Evolutionary conservation across 352 stramenopile species (phyloP), one percentile per base, ranked within the genome.

Genomic region (Thalassiosira allenii): DNA sequence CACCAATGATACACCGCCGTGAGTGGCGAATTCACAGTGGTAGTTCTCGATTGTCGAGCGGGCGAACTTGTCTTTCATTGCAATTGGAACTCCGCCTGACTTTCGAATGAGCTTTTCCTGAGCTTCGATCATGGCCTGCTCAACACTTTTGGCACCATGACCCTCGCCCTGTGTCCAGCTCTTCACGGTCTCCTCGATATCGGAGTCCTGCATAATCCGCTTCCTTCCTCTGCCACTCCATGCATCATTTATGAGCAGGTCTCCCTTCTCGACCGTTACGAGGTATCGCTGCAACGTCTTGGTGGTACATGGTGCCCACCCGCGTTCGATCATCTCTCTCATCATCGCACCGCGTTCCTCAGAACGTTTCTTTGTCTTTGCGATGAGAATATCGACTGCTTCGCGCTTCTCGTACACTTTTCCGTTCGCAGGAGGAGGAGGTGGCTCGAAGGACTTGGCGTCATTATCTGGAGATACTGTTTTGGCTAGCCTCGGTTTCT

Each of bases 1-100:
- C 2, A 63, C 29, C 22, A 63, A 23, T 47, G 53, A 34, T 22
- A 63, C 53, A n/a, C n/a, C n/a, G 5, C 25, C 53, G 9, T 44
- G 53, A 34, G 22, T 63, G 23, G 53, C 53, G 2, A 63, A 3
- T 33, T 11, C 12, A 34, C 1, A 17, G 4, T 2, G 11, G 17
- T 23, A 63, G 11, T 63, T 63, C 2, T 33, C 53, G 27, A 43
- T 43, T 41, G n/a, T 20, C n/a, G n/a, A n/a, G n/a, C n/a, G n/a
- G n/a, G n/a, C n/a, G n/a, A n/a, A n/a, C n/a, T n/a, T n/a, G n/a
- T n/a, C n/a, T n/a, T n/a, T n/a, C n/a, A n/a, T n/a, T n/a, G n/a
- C n/a, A n/a, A n/a, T n/a, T n/a, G n/a, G n/a, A n/a, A n/a, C n/a
- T n/a, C n/a, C n/a, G n/a, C n/a, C n/a, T n/a, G n/a, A n/a, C n/a